Base-by-base conservation (phyloP, 1,284 basidiomycete genomes). In the Ceratobasidium sp. region DNA sequence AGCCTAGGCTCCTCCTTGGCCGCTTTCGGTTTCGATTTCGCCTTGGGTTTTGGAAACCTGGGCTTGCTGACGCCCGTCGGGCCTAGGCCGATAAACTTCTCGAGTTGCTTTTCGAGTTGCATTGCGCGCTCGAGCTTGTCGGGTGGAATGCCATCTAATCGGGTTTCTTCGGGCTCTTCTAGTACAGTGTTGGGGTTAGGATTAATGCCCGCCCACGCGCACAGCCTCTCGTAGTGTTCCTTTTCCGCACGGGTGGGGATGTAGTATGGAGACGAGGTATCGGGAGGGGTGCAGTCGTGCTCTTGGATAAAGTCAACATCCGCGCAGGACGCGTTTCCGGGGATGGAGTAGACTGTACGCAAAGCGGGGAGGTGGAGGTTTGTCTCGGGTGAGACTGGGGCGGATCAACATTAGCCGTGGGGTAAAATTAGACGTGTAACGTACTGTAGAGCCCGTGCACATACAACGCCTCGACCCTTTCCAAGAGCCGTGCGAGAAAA, bases 401-500 rank as follows among this genome's bases (percentile, higher is more conserved):
- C 6, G 17, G 5, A 17, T 65, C 34, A 65, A 38, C 60, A 13
- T 25, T 31, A 25, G 40, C 42, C 27, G 25, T 4, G 8, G 29
- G 29, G 10, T 10, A 34, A 17, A n/a, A 29, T n/a, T n/a, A n/a
- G n/a, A n/a, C n/a, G n/a, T n/a, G n/a, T 32, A 10, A 65, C 60
- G 7, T 35, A 65, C 60, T 65, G 34, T 65, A 65, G 15, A 65
- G 27, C 25, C 60, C 60, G 25, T 65, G 60, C 17, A 65, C 60
- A 31, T 65, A 65, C 20, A 65, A 20, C 17, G 60, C 60, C 60
- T 65, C 60, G 60, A 65, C 60, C n/a, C 49, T 47, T 27, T 38
- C 20, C 47, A 65, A n/a, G 8, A 65, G 35, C 7, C 27, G 38
- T 6, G 47, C 60, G 32, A 65, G 10, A 25, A 42, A 4, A n/a